phyloP scores from a whole-genome alignment of 768 basidiomycete species.

The Phlebiopsis flavidoalba region DNA sequence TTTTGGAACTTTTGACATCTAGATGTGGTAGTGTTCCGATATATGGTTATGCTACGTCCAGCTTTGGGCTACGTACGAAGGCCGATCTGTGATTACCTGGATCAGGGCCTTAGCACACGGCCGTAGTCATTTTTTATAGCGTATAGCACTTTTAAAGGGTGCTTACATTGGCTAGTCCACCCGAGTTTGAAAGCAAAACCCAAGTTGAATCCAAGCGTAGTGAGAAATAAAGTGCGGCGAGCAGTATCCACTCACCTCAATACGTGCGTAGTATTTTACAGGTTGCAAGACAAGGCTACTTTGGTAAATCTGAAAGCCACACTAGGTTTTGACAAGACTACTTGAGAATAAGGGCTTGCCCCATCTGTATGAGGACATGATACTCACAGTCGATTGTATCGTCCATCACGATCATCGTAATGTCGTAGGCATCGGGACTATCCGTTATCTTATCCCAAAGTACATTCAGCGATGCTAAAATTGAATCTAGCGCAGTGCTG shows the following conservation, averaged over 20 bases:
- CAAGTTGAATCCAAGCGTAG: conserved; percentile 51
- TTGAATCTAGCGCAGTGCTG: no score
- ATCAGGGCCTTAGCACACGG: conserved; percentile 32
- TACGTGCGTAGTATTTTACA: no score
- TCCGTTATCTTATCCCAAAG: no score
- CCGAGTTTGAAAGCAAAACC: conserved; percentile 54
- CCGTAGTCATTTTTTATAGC: no score
- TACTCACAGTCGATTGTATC: conserved; percentile 51
- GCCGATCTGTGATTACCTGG: conserved; percentile 5
- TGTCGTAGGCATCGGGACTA: conserved; percentile 41
- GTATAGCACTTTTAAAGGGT: no score
- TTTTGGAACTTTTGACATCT: conserved; percentile 57
- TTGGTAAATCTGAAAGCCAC: conserved; percentile 36
- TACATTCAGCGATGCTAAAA: no score
- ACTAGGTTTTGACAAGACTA: no score
- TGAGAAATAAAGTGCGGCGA: conserved; percentile 35
- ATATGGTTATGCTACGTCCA: not conserved
- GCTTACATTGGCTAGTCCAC: no score
- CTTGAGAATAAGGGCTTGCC: not conserved
- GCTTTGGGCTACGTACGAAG: conserved; percentile 5
- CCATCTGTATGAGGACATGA: not conserved
- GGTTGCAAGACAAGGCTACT: conserved; percentile 46
- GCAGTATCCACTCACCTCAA: conserved; percentile 41
- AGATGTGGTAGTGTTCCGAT: not conserved
- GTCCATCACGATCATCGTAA: conserved; percentile 52